A percentile compares a stretch with the other conserved stretches of the same genome.
Evolutionary conservation across 345 rosid genomes (phyloP).

Genomic region (Geranium rotundifolium): DNA sequence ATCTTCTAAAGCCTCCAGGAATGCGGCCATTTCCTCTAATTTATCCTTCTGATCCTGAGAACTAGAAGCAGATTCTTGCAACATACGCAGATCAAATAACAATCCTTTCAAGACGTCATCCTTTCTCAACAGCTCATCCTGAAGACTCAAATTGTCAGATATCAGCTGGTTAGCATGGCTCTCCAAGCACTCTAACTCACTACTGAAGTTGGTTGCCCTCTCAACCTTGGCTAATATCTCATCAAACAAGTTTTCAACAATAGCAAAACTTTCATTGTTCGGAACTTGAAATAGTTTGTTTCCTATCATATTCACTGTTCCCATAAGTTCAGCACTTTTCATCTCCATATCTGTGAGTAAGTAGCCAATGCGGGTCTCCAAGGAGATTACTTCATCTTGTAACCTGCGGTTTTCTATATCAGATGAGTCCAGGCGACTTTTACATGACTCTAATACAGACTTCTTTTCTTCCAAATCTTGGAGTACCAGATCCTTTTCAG

Average conservation of each 20-base stretch:
- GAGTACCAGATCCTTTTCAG: conserved; percentile 26
- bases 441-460: conserved; percentile 28
- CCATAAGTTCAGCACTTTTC: conserved; percentile 40
- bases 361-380: conserved; percentile 36
- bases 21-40: conserved; percentile 50
- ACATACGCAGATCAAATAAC: conserved; percentile 68
- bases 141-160: conserved; percentile 45
- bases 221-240: conserved; percentile 38
- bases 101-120: conserved; percentile 73
- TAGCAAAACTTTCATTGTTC: conserved; percentile 20
- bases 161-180: conserved; percentile 33
- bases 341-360: conserved; percentile 39
- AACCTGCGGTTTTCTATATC: conserved; percentile 26
- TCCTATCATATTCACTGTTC: conserved; percentile 13
- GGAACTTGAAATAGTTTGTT: conserved; percentile 13
- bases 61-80: conserved; percentile 86
- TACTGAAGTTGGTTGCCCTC: conserved; percentile 31
- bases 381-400: conserved; percentile 28
- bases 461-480: conserved; percentile 38
- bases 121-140: conserved; percentile 61
- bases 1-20: conserved; percentile 56
- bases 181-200: conserved; percentile 45
- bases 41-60: conserved; percentile 71
- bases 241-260: conserved; percentile 33
- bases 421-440: conserved; percentile 13